Evolutionary conservation across 2,329 filamentous ascomycete genomes (phyloP).

Genomic region (Sphaerostilbella broomeana): DNA sequence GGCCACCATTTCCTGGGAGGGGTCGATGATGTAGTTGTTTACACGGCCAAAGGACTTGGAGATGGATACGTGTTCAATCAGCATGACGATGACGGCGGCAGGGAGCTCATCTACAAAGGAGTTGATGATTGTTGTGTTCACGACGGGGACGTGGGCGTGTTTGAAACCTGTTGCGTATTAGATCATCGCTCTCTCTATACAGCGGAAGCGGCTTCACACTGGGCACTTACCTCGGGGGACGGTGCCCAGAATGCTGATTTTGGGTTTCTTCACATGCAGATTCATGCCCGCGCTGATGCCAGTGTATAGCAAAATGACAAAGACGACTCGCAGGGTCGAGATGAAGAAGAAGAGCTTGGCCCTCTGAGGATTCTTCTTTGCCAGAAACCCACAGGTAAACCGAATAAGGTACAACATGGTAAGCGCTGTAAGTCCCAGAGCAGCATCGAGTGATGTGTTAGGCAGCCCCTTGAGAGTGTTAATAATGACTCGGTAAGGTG

Average conservation of each 20-base stretch:
- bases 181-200: background rate
- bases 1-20: slow-evolving; percentile 72
- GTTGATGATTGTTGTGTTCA: slow-evolving; percentile 55
- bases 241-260: slow-evolving; percentile 57
- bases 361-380: slow-evolving; percentile 58
- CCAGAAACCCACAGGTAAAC: slow-evolving; percentile 52
- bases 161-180: slow-evolving; percentile 51
- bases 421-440: slow-evolving; percentile 65
- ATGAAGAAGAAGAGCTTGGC: slow-evolving; percentile 72
- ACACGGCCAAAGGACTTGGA: slow-evolving; percentile 75
- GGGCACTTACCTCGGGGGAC: slow-evolving; percentile 58
- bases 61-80: slow-evolving; percentile 78
- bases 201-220: background rate
- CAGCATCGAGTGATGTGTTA: slow-evolving; percentile 57
- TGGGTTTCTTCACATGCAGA: slow-evolving; percentile 48
- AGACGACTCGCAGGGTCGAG: slow-evolving; percentile 69
- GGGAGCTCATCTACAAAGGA: slow-evolving; percentile 61
- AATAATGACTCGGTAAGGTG: slow-evolving; percentile 45
- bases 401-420: slow-evolving; percentile 63
- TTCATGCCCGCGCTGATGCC: slow-evolving; percentile 69
- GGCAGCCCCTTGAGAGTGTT: slow-evolving; percentile 42
- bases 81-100: slow-evolving; percentile 67
- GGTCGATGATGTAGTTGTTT: slow-evolving; percentile 76
- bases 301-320: slow-evolving; percentile 75
- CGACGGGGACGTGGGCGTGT: slow-evolving; percentile 57